These are phyloP conservation scores for Fonsecaea pugnacius DNA, from an alignment of 2,329 filamentous ascomycete genomes.

Conservation along the genomic window DNA sequence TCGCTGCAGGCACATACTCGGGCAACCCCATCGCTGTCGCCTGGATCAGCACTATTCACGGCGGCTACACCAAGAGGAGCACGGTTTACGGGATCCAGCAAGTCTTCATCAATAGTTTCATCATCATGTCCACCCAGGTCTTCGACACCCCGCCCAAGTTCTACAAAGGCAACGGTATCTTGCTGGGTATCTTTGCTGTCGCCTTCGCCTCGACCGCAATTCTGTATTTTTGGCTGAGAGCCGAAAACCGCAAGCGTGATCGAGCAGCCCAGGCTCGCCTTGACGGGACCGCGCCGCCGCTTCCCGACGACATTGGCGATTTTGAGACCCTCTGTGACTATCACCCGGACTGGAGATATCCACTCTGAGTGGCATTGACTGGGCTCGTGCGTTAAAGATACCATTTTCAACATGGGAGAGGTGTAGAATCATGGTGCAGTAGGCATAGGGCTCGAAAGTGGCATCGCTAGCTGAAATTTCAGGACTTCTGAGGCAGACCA, in stretches of 20 bases:
- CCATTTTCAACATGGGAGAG: too few species aligned
- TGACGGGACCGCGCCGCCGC: constrained; percentile 7
- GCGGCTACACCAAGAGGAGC: constrained; percentile 23
- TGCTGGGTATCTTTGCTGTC: constrained; percentile 17
- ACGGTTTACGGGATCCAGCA: constrained; percentile 17
- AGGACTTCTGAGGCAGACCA: too few species aligned
- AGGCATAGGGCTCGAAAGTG: too few species aligned
- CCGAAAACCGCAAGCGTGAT: constrained; percentile 15
- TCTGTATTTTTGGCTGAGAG: constrained; percentile 11
- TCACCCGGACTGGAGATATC: constrained; percentile 16
- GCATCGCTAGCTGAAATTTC: too few species aligned
- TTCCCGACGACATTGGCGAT: constrained; percentile 5
- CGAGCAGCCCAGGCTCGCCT: constrained; percentile 1
- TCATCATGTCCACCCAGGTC: constrained; percentile 21
- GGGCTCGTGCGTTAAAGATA: too few species aligned
- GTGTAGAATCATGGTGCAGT: too few species aligned
- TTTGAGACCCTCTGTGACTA: constrained; percentile 21
- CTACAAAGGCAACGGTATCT: constrained; percentile 19
- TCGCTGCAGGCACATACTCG: constrained; percentile 18
- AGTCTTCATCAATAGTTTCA: constrained; percentile 13
- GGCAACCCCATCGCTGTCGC: not conserved
- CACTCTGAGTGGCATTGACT: constrained; percentile 3
- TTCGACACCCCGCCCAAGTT: constrained; percentile 21
- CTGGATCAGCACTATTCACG: constrained; percentile 15
- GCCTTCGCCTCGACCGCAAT: constrained; percentile 6